Base-by-base conservation (phyloP, 345 rosid genomes). In the Lepidium africanum region DNA sequence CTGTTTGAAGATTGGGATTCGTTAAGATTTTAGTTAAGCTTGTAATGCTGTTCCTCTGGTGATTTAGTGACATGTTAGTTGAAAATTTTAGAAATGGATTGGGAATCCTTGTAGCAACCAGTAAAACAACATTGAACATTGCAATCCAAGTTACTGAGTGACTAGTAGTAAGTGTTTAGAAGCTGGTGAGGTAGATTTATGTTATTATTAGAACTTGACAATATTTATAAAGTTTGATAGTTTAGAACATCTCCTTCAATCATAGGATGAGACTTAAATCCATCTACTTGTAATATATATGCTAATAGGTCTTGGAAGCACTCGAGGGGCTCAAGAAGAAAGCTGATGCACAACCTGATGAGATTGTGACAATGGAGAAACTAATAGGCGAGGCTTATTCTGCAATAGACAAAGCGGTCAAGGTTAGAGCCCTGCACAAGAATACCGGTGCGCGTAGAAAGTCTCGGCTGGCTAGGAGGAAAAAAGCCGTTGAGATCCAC, bases 351-450 rank as follows among this genome's bases (percentile, higher is more conserved):
- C 86, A 85, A 77, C 58, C 83, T 1, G 95, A 86, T 63, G 95
- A 94, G 63, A 86, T 94, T 47, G 54, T 86, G 12, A 61, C 83
- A 7, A 70, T 94, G 2, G 97, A 94, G 79, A 87, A 84, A 57
- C 85, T 90, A 19, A 90, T 93, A 41, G 96, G 85, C 8, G 96
- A 90, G 80, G 94, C 97, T 9, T 93, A 90, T 67, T 86, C 92
- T 4, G 90, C 76, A 13, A 90, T 90, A 1, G 98, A 93, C 79
- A 93, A 82, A 74, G 98, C 98, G 0, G 85, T 90, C 6, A 90
- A 81, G 76, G 94, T 77, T 23, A 85, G 87, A 58, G 69, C 96
- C 0, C 54, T 93, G 66, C 96, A 90, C 77, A 82, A 85, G 78
- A 88, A 90, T 83, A 90, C 96, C 0, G 98, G 92, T 41, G 92